These are phyloP conservation scores for Debaryomyces sp. DNA, from an alignment of 1,139 yeast genomes.

Conservation along the genomic window DNA sequence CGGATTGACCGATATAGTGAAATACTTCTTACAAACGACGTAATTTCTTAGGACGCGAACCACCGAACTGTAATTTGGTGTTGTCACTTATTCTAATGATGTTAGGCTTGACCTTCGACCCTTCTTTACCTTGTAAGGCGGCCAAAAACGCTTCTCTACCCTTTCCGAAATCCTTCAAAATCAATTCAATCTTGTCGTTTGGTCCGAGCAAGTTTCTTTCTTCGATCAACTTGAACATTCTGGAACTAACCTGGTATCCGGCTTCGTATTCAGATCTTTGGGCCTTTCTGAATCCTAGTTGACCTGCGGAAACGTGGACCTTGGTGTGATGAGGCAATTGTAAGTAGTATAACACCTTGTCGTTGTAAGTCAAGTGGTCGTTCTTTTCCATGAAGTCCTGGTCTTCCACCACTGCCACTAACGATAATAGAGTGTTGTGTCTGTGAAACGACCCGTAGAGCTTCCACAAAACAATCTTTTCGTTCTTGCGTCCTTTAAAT, in stretches of 20 bases:
- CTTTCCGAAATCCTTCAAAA: constrained; percentile 81
- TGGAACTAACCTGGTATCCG: constrained; percentile 81
- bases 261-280: constrained; percentile 94
- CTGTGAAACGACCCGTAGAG: constrained; percentile 76
- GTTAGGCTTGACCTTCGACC: constrained; percentile 62
- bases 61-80: constrained; percentile 89
- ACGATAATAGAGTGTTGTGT: constrained; percentile 81
- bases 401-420: constrained; percentile 73
- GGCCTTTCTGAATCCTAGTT: constrained; percentile 73
- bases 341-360: constrained; percentile 75
- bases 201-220: constrained; percentile 54
- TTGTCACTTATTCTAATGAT: constrained; percentile 74
- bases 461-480: constrained; percentile 58
- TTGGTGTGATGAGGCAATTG: constrained; percentile 79
- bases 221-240: constrained; percentile 71
- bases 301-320: constrained; percentile 69
- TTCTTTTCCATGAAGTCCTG: constrained; percentile 58
- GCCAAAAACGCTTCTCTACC: constrained; percentile 87
- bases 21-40: constrained; percentile 64
- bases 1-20: constrained; percentile 1
- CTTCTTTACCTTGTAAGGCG: constrained; percentile 90
- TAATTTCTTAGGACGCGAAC: constrained; percentile 79
- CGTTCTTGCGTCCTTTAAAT: constrained; percentile 22
- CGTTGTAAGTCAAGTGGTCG: constrained; percentile 63
- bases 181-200: constrained; percentile 66